Conservation (phyloP, 352 stramenopile species). For the Phytophthora palmivora region DNA sequence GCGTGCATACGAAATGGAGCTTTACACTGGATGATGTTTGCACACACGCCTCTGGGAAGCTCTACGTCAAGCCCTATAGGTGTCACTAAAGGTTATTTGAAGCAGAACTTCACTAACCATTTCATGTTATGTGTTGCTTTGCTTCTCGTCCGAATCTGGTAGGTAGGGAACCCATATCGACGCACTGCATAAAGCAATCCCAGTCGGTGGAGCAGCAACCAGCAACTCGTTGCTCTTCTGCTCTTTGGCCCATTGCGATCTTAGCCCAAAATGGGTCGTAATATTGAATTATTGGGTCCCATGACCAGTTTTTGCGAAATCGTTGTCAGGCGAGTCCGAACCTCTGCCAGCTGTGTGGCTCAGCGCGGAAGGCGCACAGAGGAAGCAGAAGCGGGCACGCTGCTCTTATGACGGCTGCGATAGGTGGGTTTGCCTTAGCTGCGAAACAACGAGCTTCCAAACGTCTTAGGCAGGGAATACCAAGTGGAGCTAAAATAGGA, state of each 20-base stretch:
- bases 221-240: no score
- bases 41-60: neutral
- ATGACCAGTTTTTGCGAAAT: conserved; percentile 4
- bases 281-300: neutral
- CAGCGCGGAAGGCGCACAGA: neutral
- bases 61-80: no score
- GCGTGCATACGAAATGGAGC: no score
- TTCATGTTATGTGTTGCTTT: no score
- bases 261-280: neutral
- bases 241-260: neutral
- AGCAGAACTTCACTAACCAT: no score
- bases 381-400: conserved; percentile 1
- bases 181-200: no score
- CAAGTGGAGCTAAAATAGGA: conserved; percentile 2
- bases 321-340: no score
- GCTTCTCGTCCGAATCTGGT: no score
- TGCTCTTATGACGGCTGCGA: conserved; percentile 25
- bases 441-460: neutral
- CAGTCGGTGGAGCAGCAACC: no score
- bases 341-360: conserved; percentile 22
- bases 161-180: no score
- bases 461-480: no score
- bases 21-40: neutral
- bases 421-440: conserved; percentile 1
- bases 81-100: no score